phyloP scores from a whole-genome alignment of 805 yeast genomes.

The Wickerhamomyces canadensis region DNA sequence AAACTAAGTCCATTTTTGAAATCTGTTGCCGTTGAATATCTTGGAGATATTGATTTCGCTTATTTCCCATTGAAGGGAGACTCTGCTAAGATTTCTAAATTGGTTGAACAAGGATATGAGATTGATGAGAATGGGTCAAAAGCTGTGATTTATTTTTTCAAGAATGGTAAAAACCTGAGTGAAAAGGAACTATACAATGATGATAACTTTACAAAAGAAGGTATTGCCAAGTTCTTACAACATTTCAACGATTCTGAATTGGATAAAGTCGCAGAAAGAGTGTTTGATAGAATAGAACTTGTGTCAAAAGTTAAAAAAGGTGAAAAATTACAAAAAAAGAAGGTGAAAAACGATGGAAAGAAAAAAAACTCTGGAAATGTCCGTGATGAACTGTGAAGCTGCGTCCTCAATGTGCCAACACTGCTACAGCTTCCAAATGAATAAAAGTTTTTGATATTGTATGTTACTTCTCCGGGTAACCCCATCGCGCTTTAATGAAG shows the following conservation, averaged over 20 bases:
- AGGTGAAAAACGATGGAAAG: constrained; percentile 1
- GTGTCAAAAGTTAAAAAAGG: constrained; percentile 20
- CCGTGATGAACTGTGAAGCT: neutral
- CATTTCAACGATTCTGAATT: constrained; percentile 28
- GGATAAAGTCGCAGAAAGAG: constrained; percentile 24
- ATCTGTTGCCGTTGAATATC: constrained; percentile 65
- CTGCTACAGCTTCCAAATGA: too few relatives aligned
- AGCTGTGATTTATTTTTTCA: constrained; percentile 11
- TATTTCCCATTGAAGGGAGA: constrained; percentile 28
- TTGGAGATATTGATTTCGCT: constrained; percentile 45
- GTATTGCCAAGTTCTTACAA: constrained; percentile 27
- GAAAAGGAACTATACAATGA: constrained; percentile 19
- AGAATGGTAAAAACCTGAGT: constrained; percentile 10
- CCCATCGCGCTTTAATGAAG: too few relatives aligned
- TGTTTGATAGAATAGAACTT: constrained; percentile 7
- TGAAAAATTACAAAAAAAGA: constrained; percentile 20
- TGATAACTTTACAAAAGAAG: constrained; percentile 28
- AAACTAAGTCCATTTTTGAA: constrained; percentile 52
- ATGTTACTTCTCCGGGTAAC: too few relatives aligned
- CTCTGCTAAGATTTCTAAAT: constrained; percentile 18
- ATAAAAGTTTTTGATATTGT: too few relatives aligned
- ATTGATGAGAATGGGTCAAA: constrained; percentile 10
- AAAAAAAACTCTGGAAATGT: neutral
- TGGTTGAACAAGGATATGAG: constrained; percentile 7
- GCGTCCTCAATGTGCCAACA: too few relatives aligned